Conservation (phyloP, 306 rosid genomes). For the Fragaria nilgerrensis region DNA sequence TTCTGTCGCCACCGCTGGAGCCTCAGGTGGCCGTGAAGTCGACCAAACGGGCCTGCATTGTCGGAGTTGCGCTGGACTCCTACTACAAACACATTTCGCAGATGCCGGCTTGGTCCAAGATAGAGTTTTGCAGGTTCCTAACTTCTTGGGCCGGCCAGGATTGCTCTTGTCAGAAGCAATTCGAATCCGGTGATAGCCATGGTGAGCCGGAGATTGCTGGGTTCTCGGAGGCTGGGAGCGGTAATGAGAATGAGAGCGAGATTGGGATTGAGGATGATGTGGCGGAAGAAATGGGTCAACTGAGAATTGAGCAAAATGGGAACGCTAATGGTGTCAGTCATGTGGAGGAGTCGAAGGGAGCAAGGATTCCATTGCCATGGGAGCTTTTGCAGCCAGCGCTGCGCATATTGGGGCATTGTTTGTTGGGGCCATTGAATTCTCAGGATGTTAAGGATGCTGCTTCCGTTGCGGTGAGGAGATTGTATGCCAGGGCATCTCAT, state of each 20-base stretch:
- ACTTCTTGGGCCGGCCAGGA: constrained; percentile 86
- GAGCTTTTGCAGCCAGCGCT: constrained; percentile 85
- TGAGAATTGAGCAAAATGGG: constrained; percentile 41
- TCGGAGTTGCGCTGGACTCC: constrained; percentile 76
- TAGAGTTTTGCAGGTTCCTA: constrained; percentile 62
- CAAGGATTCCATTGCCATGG: constrained; percentile 86
- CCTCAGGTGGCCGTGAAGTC: constrained; percentile 86
- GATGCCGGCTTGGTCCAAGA: constrained; percentile 95
- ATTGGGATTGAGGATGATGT: constrained; percentile 41
- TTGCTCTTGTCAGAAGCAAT: constrained; percentile 58
- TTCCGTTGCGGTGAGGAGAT: constrained; percentile 54
- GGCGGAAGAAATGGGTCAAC: constrained; percentile 36
- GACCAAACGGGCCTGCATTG: constrained; percentile 76
- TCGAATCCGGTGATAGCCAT: constrained; percentile 25
- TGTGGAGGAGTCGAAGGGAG: constrained; percentile 42
- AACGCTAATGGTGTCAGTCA: constrained; percentile 11
- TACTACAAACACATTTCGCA: constrained; percentile 92
- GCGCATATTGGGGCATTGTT: constrained; percentile 86
- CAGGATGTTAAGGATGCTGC: constrained; percentile 79
- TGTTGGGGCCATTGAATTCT: constrained; percentile 74
- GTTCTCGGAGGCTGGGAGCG: constrained; percentile 33
- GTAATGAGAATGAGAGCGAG: constrained; percentile 32
- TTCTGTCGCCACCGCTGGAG: constrained; percentile 71
- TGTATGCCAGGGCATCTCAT: constrained; percentile 83
- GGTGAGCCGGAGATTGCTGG: constrained; percentile 13